These are phyloP conservation scores for Pythium sukuiense DNA, from an alignment of 352 stramenopile species.

Conservation along the genomic window DNA sequence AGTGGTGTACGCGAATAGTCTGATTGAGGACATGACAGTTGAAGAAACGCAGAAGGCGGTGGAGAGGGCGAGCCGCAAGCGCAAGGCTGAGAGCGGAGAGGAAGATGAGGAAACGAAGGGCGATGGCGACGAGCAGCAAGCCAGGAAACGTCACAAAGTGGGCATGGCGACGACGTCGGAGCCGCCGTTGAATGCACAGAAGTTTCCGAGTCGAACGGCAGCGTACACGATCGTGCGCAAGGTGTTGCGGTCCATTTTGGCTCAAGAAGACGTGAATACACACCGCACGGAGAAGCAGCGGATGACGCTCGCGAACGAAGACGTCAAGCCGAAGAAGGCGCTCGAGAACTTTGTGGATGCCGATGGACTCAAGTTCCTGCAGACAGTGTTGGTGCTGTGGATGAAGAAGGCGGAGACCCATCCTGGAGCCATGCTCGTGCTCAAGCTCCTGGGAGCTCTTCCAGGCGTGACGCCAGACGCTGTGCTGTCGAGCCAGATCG, in stretches of 20 bases:
- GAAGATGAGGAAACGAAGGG: slow-evolving; percentile 10
- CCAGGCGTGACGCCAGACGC: slow-evolving; percentile 55
- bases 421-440: slow-evolving; percentile 43
- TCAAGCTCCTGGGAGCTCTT: slow-evolving; percentile 55
- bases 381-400: slow-evolving; percentile 56
- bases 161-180: slow-evolving; percentile 21
- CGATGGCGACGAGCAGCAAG: slow-evolving; percentile 31
- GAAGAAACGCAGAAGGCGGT: slow-evolving; percentile 35
- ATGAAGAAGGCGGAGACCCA: slow-evolving; percentile 49
- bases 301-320: slow-evolving; percentile 57
- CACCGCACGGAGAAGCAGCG: slow-evolving; percentile 56
- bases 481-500: slow-evolving; percentile 59
- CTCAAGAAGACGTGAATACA: slow-evolving; percentile 48
- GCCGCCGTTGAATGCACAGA: slow-evolving; percentile 41
- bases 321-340: slow-evolving; percentile 59
- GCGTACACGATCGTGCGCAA: slow-evolving; percentile 55
- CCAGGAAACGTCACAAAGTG: slow-evolving; percentile 1
- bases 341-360: slow-evolving; percentile 64
- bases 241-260: slow-evolving; percentile 51
- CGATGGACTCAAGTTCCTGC: slow-evolving; percentile 46
- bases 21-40: slow-evolving; percentile 46
- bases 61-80: slow-evolving; percentile 25
- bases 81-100: neutral
- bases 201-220: slow-evolving; percentile 44
- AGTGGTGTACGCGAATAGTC: slow-evolving; percentile 43